Evolutionary conservation across 148 eudicot genomes (phyloP).

Genomic region (Chenopodium berlandieri): DNA sequence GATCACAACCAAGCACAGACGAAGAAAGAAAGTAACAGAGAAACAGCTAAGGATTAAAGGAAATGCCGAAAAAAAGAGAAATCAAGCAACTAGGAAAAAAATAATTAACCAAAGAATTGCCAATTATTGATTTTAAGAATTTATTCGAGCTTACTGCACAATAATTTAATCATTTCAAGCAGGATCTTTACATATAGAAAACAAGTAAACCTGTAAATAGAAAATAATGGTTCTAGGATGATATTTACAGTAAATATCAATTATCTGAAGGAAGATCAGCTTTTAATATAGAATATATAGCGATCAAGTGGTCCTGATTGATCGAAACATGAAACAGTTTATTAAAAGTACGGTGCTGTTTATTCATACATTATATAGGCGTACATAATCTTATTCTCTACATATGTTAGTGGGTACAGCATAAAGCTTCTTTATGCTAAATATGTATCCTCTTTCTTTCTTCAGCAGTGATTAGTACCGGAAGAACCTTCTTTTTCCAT

Average conservation of each 20-base stretch:
- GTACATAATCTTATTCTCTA: slow-evolving; percentile 41
- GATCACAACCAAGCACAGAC: background rate
- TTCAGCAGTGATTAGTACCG: slow-evolving; percentile 23
- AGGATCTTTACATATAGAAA: slow-evolving; percentile 4
- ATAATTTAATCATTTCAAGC: background rate
- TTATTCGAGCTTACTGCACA: slow-evolving; percentile 5
- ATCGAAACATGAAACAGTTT: slow-evolving; percentile 20
- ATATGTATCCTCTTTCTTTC: slow-evolving; percentile 28
- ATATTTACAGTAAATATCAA: slow-evolving; percentile 6
- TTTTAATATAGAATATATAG: slow-evolving; percentile 10
- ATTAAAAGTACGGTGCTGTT: slow-evolving; percentile 13
- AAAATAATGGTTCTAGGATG: background rate
- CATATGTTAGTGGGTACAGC: slow-evolving; percentile 58
- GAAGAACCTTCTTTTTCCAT: slow-evolving; percentile 44
- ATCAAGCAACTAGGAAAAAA: background rate
- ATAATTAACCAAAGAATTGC: background rate
- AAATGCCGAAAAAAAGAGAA: background rate
- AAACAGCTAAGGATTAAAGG: too few relatives aligned
- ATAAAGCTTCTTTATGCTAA: slow-evolving; percentile 64
- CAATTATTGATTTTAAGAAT: background rate
- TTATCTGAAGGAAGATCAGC: slow-evolving; percentile 8
- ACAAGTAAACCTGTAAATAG: slow-evolving; percentile 6
- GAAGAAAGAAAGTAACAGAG: too few relatives aligned
- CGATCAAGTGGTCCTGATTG: slow-evolving; percentile 16
- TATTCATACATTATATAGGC: slow-evolving; percentile 18